Evolutionary conservation across 805 yeast species (phyloP).

Genomic region (Komagataella phaffii): DNA sequence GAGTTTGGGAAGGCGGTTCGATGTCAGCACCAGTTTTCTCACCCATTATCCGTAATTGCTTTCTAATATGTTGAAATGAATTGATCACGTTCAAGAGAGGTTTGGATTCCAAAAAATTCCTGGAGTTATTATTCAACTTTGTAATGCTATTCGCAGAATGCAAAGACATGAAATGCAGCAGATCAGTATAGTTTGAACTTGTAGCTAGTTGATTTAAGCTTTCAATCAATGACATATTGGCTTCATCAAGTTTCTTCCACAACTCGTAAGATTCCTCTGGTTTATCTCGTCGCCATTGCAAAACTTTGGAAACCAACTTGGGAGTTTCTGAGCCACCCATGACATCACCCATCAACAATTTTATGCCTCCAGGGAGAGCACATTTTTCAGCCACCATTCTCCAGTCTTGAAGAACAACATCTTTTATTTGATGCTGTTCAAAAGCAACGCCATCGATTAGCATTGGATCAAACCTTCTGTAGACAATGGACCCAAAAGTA

Average conservation of each 20-base stretch:
- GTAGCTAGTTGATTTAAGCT: slow-evolving; percentile 27
- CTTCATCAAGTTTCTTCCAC: slow-evolving; percentile 40
- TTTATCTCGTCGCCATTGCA: slow-evolving; percentile 47
- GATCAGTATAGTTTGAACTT: slow-evolving; percentile 20
- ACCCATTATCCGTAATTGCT: slow-evolving; percentile 47
- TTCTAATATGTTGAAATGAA: slow-evolving; percentile 39
- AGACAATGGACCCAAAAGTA: slow-evolving; percentile 76
- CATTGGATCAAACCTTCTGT: slow-evolving; percentile 58
- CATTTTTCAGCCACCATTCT: slow-evolving; percentile 38
- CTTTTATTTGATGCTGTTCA: slow-evolving; percentile 15
- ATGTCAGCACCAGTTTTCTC: slow-evolving; percentile 64
- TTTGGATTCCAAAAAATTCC: slow-evolving; percentile 1
- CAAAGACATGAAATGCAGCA: slow-evolving; percentile 9
- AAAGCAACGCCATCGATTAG: slow-evolving; percentile 26
- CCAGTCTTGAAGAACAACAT: slow-evolving; percentile 44
- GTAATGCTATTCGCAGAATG: slow-evolving; percentile 7
- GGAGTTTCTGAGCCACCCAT: slow-evolving; percentile 92
- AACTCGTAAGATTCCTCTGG: slow-evolving; percentile 36
- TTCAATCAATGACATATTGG: slow-evolving; percentile 44
- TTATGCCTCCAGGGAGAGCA: slow-evolving; percentile 53
- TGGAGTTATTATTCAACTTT: slow-evolving; percentile 1
- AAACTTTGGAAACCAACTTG: slow-evolving; percentile 65
- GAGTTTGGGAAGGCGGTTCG: slow-evolving; percentile 73
- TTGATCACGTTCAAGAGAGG: slow-evolving; percentile 21
- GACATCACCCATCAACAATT: slow-evolving; percentile 85